These are phyloP conservation scores for Astragalus membranaceus DNA, from an alignment of 306 rosid species.

Conservation along the genomic window DNA sequence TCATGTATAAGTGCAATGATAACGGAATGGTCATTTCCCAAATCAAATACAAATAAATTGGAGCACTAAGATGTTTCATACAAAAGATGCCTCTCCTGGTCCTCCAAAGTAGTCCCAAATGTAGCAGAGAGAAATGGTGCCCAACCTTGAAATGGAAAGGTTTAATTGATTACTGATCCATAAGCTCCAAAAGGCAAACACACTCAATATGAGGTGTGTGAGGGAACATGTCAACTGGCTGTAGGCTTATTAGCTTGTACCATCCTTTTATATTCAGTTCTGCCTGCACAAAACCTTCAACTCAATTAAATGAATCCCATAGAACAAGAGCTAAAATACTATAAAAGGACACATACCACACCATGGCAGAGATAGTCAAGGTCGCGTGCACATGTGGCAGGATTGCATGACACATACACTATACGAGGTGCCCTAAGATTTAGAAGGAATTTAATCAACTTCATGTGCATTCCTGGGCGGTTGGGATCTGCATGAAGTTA, in stretches of 20 bases:
- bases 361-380: constrained; percentile 94
- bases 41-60: constrained; percentile 8
- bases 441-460: constrained; percentile 79
- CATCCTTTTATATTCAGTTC: constrained; percentile 74
- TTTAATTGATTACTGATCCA: constrained; percentile 20
- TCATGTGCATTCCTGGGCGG: constrained; percentile 99
- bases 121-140: constrained; percentile 5
- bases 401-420: constrained; percentile 94
- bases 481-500: constrained; percentile 67
- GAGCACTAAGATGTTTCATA: constrained; percentile 8
- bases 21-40: constrained; percentile 5
- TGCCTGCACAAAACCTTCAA: constrained; percentile 39
- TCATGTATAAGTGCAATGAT: neutral
- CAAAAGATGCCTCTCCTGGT: too few species aligned
- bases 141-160: constrained; percentile 23
- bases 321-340: neutral
- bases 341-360: constrained; percentile 58
- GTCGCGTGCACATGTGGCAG: constrained; percentile 93
- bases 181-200: constrained; percentile 74
- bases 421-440: constrained; percentile 69
- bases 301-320: constrained; percentile 22
- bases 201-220: constrained; percentile 98
- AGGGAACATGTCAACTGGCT: constrained; percentile 98
- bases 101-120: constrained; percentile 9
- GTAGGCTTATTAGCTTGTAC: constrained; percentile 70